Evolutionary conservation across 2,329 filamentous ascomycete genomes (phyloP).

Genomic region (Fusarium tricinctum): DNA sequence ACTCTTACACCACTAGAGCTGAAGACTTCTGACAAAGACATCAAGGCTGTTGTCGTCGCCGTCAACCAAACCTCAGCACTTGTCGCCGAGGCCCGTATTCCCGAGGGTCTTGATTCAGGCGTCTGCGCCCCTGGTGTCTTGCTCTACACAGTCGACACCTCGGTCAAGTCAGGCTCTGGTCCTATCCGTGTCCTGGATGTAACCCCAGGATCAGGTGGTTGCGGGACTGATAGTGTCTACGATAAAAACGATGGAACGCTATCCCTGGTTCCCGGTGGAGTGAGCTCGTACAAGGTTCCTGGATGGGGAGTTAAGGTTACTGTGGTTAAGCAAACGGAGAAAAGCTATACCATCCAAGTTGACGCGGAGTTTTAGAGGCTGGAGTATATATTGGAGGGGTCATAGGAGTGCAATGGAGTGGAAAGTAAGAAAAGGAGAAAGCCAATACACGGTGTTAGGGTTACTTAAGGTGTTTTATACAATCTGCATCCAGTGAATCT

Average conservation of each 20-base stretch:
- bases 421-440: neutral
- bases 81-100: conserved; percentile 53
- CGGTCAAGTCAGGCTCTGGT: conserved; percentile 48
- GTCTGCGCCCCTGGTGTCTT: conserved; percentile 54
- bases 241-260: conserved; percentile 54
- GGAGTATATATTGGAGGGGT: neutral
- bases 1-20: conserved; percentile 30
- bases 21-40: neutral
- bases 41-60: conserved; percentile 36
- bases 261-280: conserved; percentile 5
- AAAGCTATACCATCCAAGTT: neutral
- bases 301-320: conserved; percentile 36
- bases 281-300: conserved; percentile 13
- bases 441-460: neutral
- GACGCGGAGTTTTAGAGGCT: neutral
- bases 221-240: conserved; percentile 34
- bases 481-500: no score
- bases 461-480: neutral
- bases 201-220: conserved; percentile 50
- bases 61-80: conserved; percentile 41
- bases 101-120: conserved; percentile 42
- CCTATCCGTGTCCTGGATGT: conserved; percentile 53
- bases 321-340: conserved; percentile 7
- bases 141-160: conserved; percentile 54
- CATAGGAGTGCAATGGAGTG: neutral